These are phyloP conservation scores for Trypanosomatidae sp. DNA, from an alignment of 208 protist species.

Conservation along the genomic window DNA sequence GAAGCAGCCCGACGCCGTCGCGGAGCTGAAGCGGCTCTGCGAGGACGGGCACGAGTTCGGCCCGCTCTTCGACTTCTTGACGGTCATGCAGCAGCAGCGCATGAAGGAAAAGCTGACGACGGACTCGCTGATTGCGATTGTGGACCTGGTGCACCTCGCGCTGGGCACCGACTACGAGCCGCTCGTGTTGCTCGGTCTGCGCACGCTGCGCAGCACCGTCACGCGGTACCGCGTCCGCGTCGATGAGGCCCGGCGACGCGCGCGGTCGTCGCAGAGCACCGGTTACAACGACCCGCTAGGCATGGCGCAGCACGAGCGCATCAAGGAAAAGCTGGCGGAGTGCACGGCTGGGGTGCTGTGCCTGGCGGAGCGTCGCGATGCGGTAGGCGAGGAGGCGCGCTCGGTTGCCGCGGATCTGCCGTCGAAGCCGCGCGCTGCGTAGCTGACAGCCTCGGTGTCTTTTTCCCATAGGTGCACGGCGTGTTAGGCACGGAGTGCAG, in stretches of 20 bases:
- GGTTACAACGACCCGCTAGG: constrained; percentile 48
- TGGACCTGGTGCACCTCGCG: constrained; percentile 56
- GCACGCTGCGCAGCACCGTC: constrained; percentile 53
- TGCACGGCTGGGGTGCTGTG: constrained; percentile 35
- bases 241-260: constrained; percentile 50
- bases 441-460: background rate
- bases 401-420: constrained; percentile 46
- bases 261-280: constrained; percentile 38
- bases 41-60: constrained; percentile 57
- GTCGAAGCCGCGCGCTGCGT: constrained; percentile 17
- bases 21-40: constrained; percentile 46
- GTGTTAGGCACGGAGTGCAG: no score
- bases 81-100: constrained; percentile 67
- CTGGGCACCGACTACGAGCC: constrained; percentile 47
- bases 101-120: constrained; percentile 68
- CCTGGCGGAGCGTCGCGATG: constrained; percentile 45
- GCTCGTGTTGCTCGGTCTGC: constrained; percentile 48
- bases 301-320: constrained; percentile 28
- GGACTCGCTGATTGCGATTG: constrained; percentile 47
- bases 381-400: constrained; percentile 51
- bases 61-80: constrained; percentile 67
- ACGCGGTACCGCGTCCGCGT: constrained; percentile 57
- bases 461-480: background rate
- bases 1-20: constrained; percentile 50
- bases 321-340: constrained; percentile 35